Evolutionary conservation across 208 protist genomes (phyloP), one percentile per base, ranked within the genome.

Genomic region (Phytomonas sp.): DNA sequence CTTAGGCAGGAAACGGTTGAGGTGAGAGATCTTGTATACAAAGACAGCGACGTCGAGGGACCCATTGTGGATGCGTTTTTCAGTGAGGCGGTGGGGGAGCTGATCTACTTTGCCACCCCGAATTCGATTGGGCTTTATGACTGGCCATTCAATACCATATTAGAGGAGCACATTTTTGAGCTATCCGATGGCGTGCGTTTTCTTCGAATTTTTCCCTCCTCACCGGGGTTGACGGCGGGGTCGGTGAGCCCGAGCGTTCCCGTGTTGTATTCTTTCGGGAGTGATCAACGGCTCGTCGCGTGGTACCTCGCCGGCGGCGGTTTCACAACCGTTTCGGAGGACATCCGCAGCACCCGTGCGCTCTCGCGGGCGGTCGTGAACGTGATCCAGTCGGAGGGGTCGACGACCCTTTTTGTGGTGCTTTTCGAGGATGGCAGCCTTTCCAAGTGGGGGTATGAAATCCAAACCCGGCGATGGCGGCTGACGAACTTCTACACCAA

Each of bases 1-100:
- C 66, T 73, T 23, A 60, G 66, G 30, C 64, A 40, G 33, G 68
- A 74, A 28, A 20, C 70, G n/a, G 62, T 73, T 13, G 69, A 68
- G 36, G 81, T 75, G 13, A 81, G 80, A 60, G 86, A 95, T 63
- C 64, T 95, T 0, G 77, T 91, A 56, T 91, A 87, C 77, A 83
- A 91, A 73, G 84, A 70, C 67, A 74, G 79, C 7, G 83, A 89
- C 32, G 86, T 83, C 32, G 70, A 75, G 63, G 70, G 78, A 40
- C 91, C 84, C 0, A 81, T 95, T 11, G 46, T 95, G 63, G 89
- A 95, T 74, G 83, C 78, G 53, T 82, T 83, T 64, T 95, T 95
- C 73, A 95, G 89, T 72, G 81, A 92, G 51, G 76, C 87, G 59
- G 71, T 86, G 29, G 81, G 85, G 74, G 89, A 89, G 60, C 66